Conservation (phyloP, 371 early-diverging fungal species). For the Actinomortierella wolfii region DNA sequence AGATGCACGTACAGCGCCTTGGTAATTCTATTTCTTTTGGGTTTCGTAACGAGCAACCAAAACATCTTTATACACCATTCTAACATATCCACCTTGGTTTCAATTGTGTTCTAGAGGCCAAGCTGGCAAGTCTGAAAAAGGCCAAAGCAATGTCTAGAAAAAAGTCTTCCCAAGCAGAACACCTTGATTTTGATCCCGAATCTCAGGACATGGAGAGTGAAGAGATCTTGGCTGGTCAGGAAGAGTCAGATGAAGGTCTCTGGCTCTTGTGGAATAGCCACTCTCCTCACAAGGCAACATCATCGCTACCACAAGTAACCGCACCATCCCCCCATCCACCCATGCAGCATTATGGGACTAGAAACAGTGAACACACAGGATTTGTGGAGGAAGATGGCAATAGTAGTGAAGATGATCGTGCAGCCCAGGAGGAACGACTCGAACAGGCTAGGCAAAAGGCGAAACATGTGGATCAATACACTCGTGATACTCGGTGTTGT, state of each 20-base stretch:
- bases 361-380: not conserved
- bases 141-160: not conserved
- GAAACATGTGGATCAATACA: slow-evolving; percentile 26
- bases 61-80: not conserved
- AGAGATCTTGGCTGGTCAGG: slow-evolving; percentile 28
- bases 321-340: slow-evolving; percentile 1
- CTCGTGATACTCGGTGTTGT: not conserved
- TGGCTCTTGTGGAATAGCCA: slow-evolving; percentile 35
- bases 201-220: slow-evolving; percentile 17
- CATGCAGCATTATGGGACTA: slow-evolving; percentile 2
- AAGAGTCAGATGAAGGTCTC: slow-evolving; percentile 35
- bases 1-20: slow-evolving; percentile 33
- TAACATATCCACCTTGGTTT: not conserved
- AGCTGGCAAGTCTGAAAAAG: slow-evolving; percentile 22
- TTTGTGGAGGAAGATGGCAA: not conserved
- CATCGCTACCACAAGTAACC: not conserved
- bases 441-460: slow-evolving; percentile 22
- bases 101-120: slow-evolving; percentile 16
- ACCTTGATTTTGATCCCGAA: not conserved
- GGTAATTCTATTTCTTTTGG: slow-evolving; percentile 8
- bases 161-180: not conserved
- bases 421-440: slow-evolving; percentile 11
- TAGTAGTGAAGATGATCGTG: slow-evolving; percentile 1
- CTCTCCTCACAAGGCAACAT: not conserved
- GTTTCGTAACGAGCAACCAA: too few species aligned